Conservation (phyloP, 2,329 filamentous ascomycete genomes). For the Orbilia ellipsospora region DNA sequence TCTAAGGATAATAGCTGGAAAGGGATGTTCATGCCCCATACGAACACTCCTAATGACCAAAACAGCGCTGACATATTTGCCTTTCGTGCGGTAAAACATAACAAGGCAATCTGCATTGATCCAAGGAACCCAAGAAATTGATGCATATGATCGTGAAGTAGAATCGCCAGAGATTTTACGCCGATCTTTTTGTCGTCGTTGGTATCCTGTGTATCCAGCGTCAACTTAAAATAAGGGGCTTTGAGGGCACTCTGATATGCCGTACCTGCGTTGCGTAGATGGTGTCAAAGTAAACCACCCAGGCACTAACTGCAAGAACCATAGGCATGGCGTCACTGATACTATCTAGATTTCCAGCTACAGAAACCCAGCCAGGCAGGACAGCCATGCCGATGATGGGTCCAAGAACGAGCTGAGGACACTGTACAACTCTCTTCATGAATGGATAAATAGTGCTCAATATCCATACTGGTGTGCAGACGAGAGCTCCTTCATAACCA, state of each 20-base stretch:
- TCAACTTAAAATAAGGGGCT: no score
- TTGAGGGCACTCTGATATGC: no score
- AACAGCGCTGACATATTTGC: conserved; percentile 1
- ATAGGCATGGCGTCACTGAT: conserved; percentile 28
- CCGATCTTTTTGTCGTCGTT: conserved; percentile 12
- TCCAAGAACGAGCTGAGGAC: conserved; percentile 26
- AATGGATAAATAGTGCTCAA: conserved; percentile 26
- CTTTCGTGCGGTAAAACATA: conserved; percentile 24
- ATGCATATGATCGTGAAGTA: conserved; percentile 29
- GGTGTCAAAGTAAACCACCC: conserved; percentile 46
- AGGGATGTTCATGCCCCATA: conserved; percentile 38
- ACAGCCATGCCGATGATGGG: conserved; percentile 30
- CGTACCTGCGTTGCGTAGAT: conserved; percentile 47
- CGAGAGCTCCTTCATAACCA: conserved; percentile 22
- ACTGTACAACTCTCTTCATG: conserved; percentile 32
- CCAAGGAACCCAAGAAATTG: conserved; percentile 37
- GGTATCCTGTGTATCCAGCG: no score
- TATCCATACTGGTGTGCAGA: conserved; percentile 23
- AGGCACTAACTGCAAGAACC: conserved; percentile 24
- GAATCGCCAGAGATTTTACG: conserved; percentile 34
- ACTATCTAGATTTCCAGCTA: conserved; percentile 18
- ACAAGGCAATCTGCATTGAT: conserved; percentile 22
- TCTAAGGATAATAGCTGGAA: conserved; percentile 29
- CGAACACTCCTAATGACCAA: background rate
- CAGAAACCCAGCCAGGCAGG: conserved; percentile 29